Conservation (phyloP, 1,284 basidiomycete genomes). For the Rugosomyces carneus region DNA sequence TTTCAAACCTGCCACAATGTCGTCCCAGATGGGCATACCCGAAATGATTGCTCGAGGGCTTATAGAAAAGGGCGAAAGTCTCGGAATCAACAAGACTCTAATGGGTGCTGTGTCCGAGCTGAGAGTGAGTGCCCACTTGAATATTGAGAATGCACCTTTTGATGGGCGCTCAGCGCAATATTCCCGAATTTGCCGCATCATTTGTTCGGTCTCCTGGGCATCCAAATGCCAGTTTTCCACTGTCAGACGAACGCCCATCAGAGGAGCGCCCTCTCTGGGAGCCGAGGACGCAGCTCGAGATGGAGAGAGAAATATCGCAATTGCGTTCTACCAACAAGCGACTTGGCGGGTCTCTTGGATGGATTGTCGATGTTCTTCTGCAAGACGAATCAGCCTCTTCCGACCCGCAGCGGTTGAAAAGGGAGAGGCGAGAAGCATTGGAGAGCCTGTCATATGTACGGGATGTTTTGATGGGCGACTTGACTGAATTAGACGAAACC, state of each 20-base stretch:
- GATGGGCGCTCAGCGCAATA: conserved; percentile 55
- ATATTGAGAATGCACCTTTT: background rate
- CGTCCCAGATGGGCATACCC: conserved; percentile 34
- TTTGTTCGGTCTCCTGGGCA: conserved; percentile 51
- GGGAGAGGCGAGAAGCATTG: conserved; percentile 58
- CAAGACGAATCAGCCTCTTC: conserved; percentile 44
- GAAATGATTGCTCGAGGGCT: conserved; percentile 69
- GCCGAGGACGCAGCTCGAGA: conserved; percentile 55
- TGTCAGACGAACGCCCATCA: conserved; percentile 51
- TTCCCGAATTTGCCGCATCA: conserved; percentile 72
- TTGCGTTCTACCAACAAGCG: conserved; percentile 49
- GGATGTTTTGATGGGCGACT: conserved; percentile 57
- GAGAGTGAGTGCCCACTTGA: conserved; percentile 38
- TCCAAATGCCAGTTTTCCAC: conserved; percentile 47
- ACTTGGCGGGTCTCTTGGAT: conserved; percentile 60
- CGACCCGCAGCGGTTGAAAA: conserved; percentile 34
- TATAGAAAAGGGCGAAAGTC: conserved; percentile 67
- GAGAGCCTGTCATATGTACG: conserved; percentile 69
- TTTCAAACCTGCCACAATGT: conserved; percentile 13
- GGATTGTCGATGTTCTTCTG: conserved; percentile 65
- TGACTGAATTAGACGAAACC: conserved; percentile 43
- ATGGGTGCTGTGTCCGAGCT: conserved; percentile 73
- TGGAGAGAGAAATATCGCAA: conserved; percentile 54
- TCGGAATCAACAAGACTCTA: conserved; percentile 75
- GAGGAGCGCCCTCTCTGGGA: conserved; percentile 62